Evolutionary conservation across 352 stramenopile species (phyloP), one percentile per base, ranked within the genome.

Genomic region (Phytophthora capsici): DNA sequence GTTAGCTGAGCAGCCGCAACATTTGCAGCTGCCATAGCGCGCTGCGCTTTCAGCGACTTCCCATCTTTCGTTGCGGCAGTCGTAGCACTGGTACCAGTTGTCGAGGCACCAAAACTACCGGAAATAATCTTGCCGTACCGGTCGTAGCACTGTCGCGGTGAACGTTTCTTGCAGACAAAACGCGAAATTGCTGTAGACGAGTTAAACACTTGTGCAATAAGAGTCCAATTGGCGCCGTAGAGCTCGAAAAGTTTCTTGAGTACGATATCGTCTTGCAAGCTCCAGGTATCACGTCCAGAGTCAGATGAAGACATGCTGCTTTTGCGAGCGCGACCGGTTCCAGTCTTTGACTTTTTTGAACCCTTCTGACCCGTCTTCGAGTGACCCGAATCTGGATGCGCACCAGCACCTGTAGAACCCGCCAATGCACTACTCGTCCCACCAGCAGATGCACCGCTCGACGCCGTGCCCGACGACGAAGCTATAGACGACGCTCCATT

Each of bases 141-240:
- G 32, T 96, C 88, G 47, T 93, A 94, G 59, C 88, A 96, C 77
- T 96, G 88, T 14, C 88, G 80, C 6, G 88, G 84, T 17, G 88
- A 89, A 6, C 86, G 81, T 54, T 90, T 91, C 45, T 87, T 84
- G 62, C 75, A 88, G 23, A 86, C 85, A 66, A 88, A 93, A 1
- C 82, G 77, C 28, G 84, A 93, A 19, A 94, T 80, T 1, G 80
- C 82, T 6, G 80, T 89, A 20, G 85, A 68, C 51, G 83, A 80
- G 47, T 94, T 94, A 45, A 95, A 82, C 32, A 94, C 84, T 47
- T 96, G 86, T 6, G 88, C 83, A 32, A 96, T 92, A 12, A 96
- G 75, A 45, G 84, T 93, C 88, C 88, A 96, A 45, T 96, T 96
- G 20, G 85, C 80, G 2, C 88, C 88, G 55, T 96, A 96, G 22